These are phyloP conservation scores for Lithohypha guttulata DNA, from an alignment of 2,329 filamentous ascomycete genomes.

Conservation along the genomic window DNA sequence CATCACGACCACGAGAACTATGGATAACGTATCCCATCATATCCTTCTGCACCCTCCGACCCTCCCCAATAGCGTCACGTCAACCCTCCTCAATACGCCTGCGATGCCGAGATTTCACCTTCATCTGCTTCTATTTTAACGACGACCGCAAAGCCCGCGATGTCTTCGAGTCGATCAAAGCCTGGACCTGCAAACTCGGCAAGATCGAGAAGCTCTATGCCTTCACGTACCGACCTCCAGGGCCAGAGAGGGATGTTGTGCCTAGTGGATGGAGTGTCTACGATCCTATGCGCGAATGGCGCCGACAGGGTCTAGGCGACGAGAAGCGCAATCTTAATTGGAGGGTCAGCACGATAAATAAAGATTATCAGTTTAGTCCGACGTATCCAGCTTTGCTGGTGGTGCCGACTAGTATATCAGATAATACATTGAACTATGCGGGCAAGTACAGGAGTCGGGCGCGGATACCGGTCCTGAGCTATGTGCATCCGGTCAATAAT, in stretches of 20 bases:
- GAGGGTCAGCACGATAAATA: constrained; percentile 83
- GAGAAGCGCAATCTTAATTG: constrained; percentile 72
- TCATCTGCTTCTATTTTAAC: constrained; percentile 78
- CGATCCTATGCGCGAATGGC: constrained; percentile 74
- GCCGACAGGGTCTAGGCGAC: constrained; percentile 73
- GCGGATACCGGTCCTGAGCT: constrained; percentile 80
- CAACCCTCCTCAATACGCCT: constrained; percentile 74
- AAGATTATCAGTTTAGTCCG: constrained; percentile 78
- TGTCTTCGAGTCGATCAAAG: constrained; percentile 75
- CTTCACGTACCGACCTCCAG: constrained; percentile 67
- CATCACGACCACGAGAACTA: constrained; percentile 52
- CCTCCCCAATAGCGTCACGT: constrained; percentile 57
- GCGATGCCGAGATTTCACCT: constrained; percentile 85
- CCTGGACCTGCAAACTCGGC: constrained; percentile 69
- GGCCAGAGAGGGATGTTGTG: constrained; percentile 53
- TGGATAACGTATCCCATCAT: constrained; percentile 97
- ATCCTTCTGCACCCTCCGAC: constrained; percentile 64
- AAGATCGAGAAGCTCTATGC: constrained; percentile 83
- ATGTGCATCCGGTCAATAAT: constrained; percentile 93
- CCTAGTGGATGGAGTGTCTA: constrained; percentile 71
- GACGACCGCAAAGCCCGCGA: constrained; percentile 64
- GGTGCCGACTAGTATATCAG: constrained; percentile 84
- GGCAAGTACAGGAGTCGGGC: constrained; percentile 77
- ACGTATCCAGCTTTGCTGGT: constrained; percentile 81
- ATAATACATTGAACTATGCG: constrained; percentile 91